Percentiles rank a stretch among this genome's conserved stretches.
These are phyloP conservation scores for Dryas octopetala DNA, from an alignment of 306 rosid species.

Conservation along the genomic window DNA sequence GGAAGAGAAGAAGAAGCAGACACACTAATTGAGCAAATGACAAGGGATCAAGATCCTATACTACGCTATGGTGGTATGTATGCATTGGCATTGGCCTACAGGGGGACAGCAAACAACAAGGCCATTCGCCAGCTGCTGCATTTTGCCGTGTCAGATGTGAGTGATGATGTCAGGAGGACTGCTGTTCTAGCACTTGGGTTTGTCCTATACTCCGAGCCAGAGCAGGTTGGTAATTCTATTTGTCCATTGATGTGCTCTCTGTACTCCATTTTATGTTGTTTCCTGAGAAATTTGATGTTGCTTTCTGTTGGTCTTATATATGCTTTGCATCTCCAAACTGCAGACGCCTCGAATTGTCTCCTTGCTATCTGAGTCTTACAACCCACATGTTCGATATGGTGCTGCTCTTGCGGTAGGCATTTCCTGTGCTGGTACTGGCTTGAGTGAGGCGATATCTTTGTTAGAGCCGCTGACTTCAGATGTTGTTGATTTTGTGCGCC, in stretches of 20 bases:
- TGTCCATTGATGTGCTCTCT: neutral
- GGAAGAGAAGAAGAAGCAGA: constrained; percentile 99
- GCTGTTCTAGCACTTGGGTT: constrained; percentile 98
- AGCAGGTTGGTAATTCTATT: constrained; percentile 65
- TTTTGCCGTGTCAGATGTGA: constrained; percentile 97
- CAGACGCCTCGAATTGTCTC: constrained; percentile 96
- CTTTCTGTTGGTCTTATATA: neutral
- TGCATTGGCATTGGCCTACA: constrained; percentile 91
- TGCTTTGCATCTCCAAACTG: constrained; percentile 24
- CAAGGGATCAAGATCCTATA: constrained; percentile 93
- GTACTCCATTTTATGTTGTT: neutral
- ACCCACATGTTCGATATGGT: constrained; percentile 95
- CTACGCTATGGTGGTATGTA: constrained; percentile 97
- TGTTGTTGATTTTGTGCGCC: constrained; percentile 97
- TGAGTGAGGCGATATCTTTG: constrained; percentile 95
- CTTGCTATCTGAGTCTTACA: constrained; percentile 89
- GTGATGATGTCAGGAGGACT: constrained; percentile 98
- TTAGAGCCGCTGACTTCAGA: constrained; percentile 94
- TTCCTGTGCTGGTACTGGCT: constrained; percentile 97
- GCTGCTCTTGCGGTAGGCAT: constrained; percentile 99
- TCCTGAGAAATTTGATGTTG: neutral
- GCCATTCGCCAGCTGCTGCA: constrained; percentile 92
- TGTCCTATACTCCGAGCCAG: constrained; percentile 93
- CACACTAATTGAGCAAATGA: constrained; percentile 95
- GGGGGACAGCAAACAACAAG: constrained; percentile 96